Base-by-base conservation (phyloP, 306 rosid genomes). In the Sophora flavescens region DNA sequence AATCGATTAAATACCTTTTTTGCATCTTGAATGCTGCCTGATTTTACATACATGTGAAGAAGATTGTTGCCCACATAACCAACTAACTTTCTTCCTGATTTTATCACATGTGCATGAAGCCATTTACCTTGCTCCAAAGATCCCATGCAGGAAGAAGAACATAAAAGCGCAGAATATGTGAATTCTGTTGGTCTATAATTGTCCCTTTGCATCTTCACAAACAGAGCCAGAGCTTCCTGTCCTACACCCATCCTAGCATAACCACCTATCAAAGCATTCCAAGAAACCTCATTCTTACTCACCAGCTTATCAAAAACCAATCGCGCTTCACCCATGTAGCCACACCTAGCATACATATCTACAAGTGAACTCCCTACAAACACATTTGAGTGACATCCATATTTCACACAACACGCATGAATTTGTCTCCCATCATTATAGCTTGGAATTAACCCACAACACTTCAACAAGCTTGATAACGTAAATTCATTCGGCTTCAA, bases 291-390 rank as follows among this genome's bases (percentile, higher is more conserved):
- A 61, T 85, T 85, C 78, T 75, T 85, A 38, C 18, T 65, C 72
- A 3, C 75, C 60, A 87, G 75, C 52, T 79, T 38, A 36, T 87
- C 79, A 22, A 87, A 87, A 33, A 77, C 84, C 38, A 42, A 52
- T 14, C 13, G 56, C 4, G 90, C 86, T 47, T 87, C 90, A n/a
- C 26, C 50, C 52, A 87, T 48, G 35, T 39, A 72, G 15, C 85
- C 86, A 69, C 88, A 82, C 82, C 82, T 84, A 6, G 88, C 81
- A 72, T 87, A 87, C 90, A 79, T 84, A 62, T 87, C 90, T 22
- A 79, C 83, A 80, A 87, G 86, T 12, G 90, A 80, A 80, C 86
- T 87, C 60, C 88, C 85, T 15, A 87, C 86, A 70, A 62, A 85
- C 62, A 87, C 85, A 72, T 84, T 82, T 6, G 41, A 58, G 4